Evolutionary conservation across 352 stramenopile species (phyloP).

Genomic region (Saprolegnia parasitica): DNA sequence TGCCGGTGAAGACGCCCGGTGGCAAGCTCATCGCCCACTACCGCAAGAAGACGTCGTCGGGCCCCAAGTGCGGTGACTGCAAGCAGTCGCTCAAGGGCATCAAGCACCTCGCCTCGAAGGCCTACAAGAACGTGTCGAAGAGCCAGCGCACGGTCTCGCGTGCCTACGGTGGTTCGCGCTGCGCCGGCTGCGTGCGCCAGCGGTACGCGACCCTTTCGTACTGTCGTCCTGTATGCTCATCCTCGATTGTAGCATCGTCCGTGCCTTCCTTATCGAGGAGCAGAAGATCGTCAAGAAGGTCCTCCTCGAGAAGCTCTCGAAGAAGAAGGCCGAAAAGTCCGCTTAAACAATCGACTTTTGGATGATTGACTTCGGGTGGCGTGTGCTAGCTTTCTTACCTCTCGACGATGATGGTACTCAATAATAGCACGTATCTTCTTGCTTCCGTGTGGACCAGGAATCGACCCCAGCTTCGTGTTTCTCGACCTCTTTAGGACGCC

Average conservation of each 20-base stretch:
- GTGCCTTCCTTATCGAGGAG: slow-evolving; percentile 99
- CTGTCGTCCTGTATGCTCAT: not conserved
- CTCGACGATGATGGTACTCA: slow-evolving; percentile 21
- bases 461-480: too few relatives aligned
- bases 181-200: slow-evolving; percentile 91
- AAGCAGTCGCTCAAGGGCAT: slow-evolving; percentile 90
- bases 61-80: slow-evolving; percentile 96
- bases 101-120: slow-evolving; percentile 63
- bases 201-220: slow-evolving; percentile 38
- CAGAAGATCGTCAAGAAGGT: slow-evolving; percentile 99
- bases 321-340: slow-evolving; percentile 56
- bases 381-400: slow-evolving; percentile 29
- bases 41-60: slow-evolving; percentile 91
- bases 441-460: slow-evolving; percentile 1
- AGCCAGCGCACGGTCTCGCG: slow-evolving; percentile 93
- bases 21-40: slow-evolving; percentile 92
- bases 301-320: slow-evolving; percentile 92
- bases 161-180: slow-evolving; percentile 95
- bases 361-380: not conserved
- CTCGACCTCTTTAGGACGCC: too few relatives aligned
- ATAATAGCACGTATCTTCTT: slow-evolving; percentile 30
- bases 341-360: slow-evolving; percentile 37
- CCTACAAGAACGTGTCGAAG: slow-evolving; percentile 85
- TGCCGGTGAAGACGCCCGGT: slow-evolving; percentile 94
- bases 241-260: slow-evolving; percentile 80